Evolutionary conservation across 2,329 filamentous ascomycete species (phyloP).

Genomic region (Thielaviopsis populi): DNA sequence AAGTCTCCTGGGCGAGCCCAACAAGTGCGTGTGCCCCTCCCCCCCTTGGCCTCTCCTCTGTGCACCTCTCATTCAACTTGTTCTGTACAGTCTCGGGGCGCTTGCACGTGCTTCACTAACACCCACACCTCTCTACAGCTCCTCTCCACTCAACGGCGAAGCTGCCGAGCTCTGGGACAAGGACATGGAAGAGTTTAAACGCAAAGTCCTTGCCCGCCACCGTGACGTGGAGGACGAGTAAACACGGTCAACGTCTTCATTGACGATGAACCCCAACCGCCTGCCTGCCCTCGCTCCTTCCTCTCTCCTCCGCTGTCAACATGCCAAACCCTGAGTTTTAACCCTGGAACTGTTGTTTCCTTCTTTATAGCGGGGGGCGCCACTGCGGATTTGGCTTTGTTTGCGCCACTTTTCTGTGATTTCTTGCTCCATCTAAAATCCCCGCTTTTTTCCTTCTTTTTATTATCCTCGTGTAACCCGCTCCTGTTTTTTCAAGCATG

Average conservation of each 20-base stretch:
- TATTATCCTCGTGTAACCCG: background rate
- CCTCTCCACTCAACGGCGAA: slow-evolving; percentile 88
- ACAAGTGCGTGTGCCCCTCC: slow-evolving; percentile 58
- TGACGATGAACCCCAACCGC: background rate
- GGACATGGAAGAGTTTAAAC: slow-evolving; percentile 74
- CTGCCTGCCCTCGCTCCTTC: no score
- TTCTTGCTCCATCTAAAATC: background rate
- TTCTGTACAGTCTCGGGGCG: background rate
- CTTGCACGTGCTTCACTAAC: slow-evolving; percentile 18
- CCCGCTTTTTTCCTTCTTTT: slow-evolving; percentile 7
- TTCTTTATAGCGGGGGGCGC: background rate
- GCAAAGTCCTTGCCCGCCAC: slow-evolving; percentile 49
- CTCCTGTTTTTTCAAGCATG: background rate
- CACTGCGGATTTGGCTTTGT: background rate
- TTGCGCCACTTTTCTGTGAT: background rate
- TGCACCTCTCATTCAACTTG: background rate
- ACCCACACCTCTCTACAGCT: slow-evolving; percentile 34
- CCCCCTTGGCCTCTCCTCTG: no score
- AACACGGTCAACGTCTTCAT: slow-evolving; percentile 11
- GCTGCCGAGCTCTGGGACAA: slow-evolving; percentile 93
- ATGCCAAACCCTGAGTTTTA: no score
- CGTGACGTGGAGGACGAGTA: slow-evolving; percentile 50
- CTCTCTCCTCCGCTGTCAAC: no score
- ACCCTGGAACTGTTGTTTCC: background rate
- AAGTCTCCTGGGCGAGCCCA: slow-evolving; percentile 88